A percentile compares a stretch with the other conserved stretches of the same genome.
Evolutionary conservation across 805 yeast genomes (phyloP).

Genomic region (Metschnikowia shivogae): DNA sequence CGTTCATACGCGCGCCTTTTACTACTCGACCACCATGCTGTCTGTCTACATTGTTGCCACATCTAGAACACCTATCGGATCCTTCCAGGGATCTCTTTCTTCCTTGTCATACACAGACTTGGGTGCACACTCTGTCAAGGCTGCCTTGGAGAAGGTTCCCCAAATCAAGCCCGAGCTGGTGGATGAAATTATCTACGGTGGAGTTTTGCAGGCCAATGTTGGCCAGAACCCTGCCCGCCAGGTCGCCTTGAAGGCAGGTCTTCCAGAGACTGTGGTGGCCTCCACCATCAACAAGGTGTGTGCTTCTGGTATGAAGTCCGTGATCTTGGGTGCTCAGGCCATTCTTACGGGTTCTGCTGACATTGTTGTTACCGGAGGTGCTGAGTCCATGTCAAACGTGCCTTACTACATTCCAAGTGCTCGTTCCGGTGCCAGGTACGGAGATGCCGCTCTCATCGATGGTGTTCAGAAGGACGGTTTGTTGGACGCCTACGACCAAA

Average conservation of each 20-base stretch:
- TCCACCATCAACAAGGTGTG: slow-evolving; percentile 95
- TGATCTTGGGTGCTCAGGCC: slow-evolving; percentile 86
- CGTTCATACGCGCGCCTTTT: not conserved
- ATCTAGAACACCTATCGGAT: slow-evolving; percentile 94
- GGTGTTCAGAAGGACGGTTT: slow-evolving; percentile 93
- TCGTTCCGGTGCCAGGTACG: slow-evolving; percentile 86
- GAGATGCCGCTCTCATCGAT: slow-evolving; percentile 75
- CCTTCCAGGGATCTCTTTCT: slow-evolving; percentile 81
- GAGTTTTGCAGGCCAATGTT: slow-evolving; percentile 85
- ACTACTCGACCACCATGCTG: slow-evolving; percentile 6
- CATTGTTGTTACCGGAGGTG: slow-evolving; percentile 94
- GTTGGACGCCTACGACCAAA: slow-evolving; percentile 81
- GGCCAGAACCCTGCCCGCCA: slow-evolving; percentile 99
- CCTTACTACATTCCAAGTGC: slow-evolving; percentile 89
- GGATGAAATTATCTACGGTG: slow-evolving; percentile 90
- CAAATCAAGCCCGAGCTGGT: slow-evolving; percentile 71
- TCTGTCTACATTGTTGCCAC: slow-evolving; percentile 84
- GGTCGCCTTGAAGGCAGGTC: slow-evolving; percentile 88
- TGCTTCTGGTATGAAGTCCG: slow-evolving; percentile 92
- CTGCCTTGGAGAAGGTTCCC: slow-evolving; percentile 81
- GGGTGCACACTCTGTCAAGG: slow-evolving; percentile 88
- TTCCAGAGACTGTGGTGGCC: slow-evolving; percentile 75
- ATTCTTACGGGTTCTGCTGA: slow-evolving; percentile 87
- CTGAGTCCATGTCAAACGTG: slow-evolving; percentile 94
- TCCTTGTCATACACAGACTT: slow-evolving; percentile 77